These are phyloP conservation scores for Alternaria tenuissima DNA, from an alignment of 2,329 filamentous ascomycete genomes.

Conservation along the genomic window DNA sequence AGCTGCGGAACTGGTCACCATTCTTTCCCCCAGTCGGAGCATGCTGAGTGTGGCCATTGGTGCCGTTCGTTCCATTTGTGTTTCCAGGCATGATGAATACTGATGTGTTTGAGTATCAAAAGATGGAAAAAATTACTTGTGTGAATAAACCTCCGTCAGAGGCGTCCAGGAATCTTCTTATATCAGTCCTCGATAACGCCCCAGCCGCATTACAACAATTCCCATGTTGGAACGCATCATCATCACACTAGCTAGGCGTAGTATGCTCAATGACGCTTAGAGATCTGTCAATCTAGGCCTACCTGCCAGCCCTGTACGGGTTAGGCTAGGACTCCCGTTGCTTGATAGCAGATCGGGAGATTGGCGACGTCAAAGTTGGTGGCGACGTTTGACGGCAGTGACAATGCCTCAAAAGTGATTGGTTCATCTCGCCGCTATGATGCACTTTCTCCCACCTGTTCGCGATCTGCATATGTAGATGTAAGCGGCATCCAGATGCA, in stretches of 20 bases:
- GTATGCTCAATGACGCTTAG: constrained; percentile 30
- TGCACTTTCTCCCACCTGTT: background rate
- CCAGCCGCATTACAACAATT: constrained; percentile 1
- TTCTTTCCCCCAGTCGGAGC: constrained; percentile 36
- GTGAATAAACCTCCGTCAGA: background rate
- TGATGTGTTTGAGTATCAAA: background rate
- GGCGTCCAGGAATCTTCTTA: constrained; percentile 7
- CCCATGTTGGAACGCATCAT: constrained; percentile 17
- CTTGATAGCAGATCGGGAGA: constrained; percentile 17
- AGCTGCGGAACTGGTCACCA: constrained; percentile 53
- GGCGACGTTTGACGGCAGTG: constrained; percentile 17
- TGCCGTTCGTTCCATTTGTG: constrained; percentile 13
- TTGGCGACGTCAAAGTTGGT: constrained; percentile 22
- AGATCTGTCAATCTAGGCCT: constrained; percentile 14
- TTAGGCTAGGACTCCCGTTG: constrained; percentile 18
- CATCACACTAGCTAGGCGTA: constrained; percentile 13
- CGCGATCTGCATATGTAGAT: constrained; percentile 9
- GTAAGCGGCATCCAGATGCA: constrained; percentile 24
- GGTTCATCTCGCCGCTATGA: constrained; percentile 5
- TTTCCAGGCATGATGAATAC: constrained; percentile 15
- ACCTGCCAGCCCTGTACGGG: constrained; percentile 5
- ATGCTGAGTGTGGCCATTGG: constrained; percentile 19
- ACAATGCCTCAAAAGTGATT: constrained; percentile 20
- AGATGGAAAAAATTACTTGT: background rate
- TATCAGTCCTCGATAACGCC: background rate